Evolutionary conservation across 768 basidiomycete genomes (phyloP).

Genomic region (Mycena vulgaris): DNA sequence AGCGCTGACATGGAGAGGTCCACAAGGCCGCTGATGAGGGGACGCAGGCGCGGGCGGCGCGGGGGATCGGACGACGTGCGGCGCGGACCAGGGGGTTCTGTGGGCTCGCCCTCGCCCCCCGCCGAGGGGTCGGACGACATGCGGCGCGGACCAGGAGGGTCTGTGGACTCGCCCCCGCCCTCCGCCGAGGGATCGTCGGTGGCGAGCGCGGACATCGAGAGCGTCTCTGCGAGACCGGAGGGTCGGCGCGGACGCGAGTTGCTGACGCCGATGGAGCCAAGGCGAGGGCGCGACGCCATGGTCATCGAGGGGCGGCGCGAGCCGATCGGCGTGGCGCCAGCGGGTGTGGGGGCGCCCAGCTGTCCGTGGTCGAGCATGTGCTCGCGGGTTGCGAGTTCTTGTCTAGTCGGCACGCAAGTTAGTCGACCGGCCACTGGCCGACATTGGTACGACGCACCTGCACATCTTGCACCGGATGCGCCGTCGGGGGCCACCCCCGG

Average conservation of each 20-base stretch:
- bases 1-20: slow-evolving; percentile 48
- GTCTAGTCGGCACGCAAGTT: slow-evolving; percentile 55
- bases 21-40: slow-evolving; percentile 40
- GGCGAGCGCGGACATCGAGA: slow-evolving; percentile 59
- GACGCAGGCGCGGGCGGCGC: slow-evolving; percentile 38
- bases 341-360: slow-evolving; percentile 77
- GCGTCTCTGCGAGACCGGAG: slow-evolving; percentile 51
- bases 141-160: slow-evolving; percentile 21
- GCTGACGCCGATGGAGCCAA: slow-evolving; percentile 31
- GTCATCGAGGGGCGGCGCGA: slow-evolving; percentile 56
- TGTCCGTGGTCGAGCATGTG: slow-evolving; percentile 95
- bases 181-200: slow-evolving; percentile 40
- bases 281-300: slow-evolving; percentile 41
- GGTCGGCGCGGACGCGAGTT: slow-evolving; percentile 51
- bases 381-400: slow-evolving; percentile 90
- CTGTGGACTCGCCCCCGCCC: too few species aligned
- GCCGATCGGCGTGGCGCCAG: slow-evolving; percentile 60
- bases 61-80: slow-evolving; percentile 29
- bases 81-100: slow-evolving; percentile 15
- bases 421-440: background rate
- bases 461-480: slow-evolving; percentile 95
- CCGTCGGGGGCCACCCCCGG: slow-evolving; percentile 60
- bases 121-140: slow-evolving; percentile 22
- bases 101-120: too few species aligned
- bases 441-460: slow-evolving; percentile 60